Evolutionary conservation across 2,329 filamentous ascomycete genomes (phyloP).

Genomic region (Thelonectria rubi): DNA sequence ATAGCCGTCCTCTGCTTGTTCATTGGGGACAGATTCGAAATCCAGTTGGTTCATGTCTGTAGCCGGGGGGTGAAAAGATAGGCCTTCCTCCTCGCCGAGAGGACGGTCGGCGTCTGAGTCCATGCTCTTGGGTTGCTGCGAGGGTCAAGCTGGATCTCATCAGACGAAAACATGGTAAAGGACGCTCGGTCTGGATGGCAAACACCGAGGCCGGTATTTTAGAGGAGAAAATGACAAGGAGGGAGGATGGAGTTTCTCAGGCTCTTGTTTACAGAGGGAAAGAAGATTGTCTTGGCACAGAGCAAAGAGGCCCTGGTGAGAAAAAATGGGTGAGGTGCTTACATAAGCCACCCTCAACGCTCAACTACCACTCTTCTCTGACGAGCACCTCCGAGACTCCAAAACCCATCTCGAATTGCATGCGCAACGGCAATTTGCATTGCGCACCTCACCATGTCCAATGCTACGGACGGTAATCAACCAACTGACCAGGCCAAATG

Average conservation of each 20-base stretch:
- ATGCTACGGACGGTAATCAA: slow-evolving; percentile 47
- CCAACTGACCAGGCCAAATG: slow-evolving; percentile 39
- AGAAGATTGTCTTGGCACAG: too few relatives aligned
- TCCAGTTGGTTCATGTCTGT: slow-evolving; percentile 25
- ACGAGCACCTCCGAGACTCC: not conserved
- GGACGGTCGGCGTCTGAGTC: slow-evolving; percentile 41
- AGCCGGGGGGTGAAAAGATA: slow-evolving; percentile 10
- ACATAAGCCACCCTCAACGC: not conserved
- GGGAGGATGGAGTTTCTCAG: not conserved
- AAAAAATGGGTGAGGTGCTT: not conserved
- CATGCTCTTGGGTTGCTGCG: slow-evolving; percentile 42
- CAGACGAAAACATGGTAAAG: slow-evolving; percentile 44
- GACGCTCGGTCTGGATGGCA: slow-evolving; percentile 21
- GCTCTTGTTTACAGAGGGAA: slow-evolving; percentile 4
- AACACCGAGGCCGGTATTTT: slow-evolving; percentile 2
- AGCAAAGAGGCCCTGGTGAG: not conserved
- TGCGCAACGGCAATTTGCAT: slow-evolving; percentile 13
- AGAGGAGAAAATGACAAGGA: not conserved
- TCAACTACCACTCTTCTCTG: not conserved
- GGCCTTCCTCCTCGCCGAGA: slow-evolving; percentile 28
- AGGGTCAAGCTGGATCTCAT: slow-evolving; percentile 30
- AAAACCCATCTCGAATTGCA: slow-evolving; percentile 16
- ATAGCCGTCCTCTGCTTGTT: slow-evolving; percentile 21
- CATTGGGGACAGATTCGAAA: slow-evolving; percentile 5
- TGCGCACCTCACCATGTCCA: slow-evolving; percentile 46